A percentile compares a stretch with the other conserved stretches of the same genome.
Evolutionary conservation across 2,329 filamentous ascomycete genomes (phyloP).

Genomic region (Penicillium aurantiogriseum): DNA sequence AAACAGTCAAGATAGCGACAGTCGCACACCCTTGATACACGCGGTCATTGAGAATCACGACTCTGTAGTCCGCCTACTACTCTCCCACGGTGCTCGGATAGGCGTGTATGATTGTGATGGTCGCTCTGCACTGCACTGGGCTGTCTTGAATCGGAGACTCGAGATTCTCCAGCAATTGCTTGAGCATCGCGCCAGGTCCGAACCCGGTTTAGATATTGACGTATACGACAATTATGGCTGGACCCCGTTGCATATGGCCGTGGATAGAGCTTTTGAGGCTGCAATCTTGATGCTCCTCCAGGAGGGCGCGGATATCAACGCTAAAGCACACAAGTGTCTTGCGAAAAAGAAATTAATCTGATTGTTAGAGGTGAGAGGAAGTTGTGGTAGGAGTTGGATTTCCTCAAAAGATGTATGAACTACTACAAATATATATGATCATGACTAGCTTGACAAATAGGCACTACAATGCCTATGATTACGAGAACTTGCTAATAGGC

Average conservation of each 20-base stretch:
- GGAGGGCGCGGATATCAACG: background rate
- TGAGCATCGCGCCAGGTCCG: background rate
- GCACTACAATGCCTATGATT: background rate
- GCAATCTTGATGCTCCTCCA: background rate
- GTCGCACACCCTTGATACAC: background rate
- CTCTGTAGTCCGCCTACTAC: background rate
- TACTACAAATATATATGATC: background rate
- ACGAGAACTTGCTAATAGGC: background rate
- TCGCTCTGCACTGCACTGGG: background rate
- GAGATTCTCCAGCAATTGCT: background rate
- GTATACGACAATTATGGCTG: background rate
- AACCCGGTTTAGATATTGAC: background rate
- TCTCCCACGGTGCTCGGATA: background rate
- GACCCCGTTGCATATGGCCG: background rate
- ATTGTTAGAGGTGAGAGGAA: background rate
- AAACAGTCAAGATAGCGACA: background rate
- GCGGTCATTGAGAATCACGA: background rate
- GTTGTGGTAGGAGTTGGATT: background rate
- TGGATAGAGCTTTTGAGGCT: background rate
- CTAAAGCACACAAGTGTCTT: background rate
- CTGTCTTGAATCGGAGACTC: background rate
- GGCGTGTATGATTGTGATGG: background rate
- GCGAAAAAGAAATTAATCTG: too few species aligned
- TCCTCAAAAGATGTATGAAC: background rate
- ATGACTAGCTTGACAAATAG: background rate